These are phyloP conservation scores for Psilocybe azurescens DNA, from an alignment of 768 basidiomycete genomes.

Conservation along the genomic window DNA sequence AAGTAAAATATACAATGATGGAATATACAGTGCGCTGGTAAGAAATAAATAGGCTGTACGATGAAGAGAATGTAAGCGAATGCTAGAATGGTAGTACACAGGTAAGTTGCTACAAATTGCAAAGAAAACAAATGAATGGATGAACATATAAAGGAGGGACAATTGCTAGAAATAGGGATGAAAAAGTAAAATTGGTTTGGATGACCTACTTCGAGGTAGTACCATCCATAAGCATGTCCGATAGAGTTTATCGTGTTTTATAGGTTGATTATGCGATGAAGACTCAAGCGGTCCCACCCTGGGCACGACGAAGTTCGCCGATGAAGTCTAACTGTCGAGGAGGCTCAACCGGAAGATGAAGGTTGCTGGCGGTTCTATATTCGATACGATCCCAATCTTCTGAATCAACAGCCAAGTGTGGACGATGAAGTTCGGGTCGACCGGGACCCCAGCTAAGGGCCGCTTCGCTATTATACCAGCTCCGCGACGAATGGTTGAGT, in stretches of 20 bases:
- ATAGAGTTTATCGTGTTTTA: not conserved
- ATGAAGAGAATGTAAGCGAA: constrained; percentile 4
- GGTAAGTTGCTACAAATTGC: constrained; percentile 14
- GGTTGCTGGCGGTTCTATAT: constrained; percentile 23
- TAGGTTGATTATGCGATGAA: not conserved
- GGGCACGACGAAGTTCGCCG: constrained; percentile 25
- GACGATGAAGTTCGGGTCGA: constrained; percentile 22
- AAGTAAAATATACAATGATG: constrained; percentile 9
- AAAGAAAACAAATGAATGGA: constrained; percentile 3
- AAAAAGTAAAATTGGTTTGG: constrained; percentile 4
- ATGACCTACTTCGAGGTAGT: not conserved
- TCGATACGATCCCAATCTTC: constrained; percentile 30
- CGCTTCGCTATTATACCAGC: constrained; percentile 22
- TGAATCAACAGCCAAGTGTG: constrained; percentile 17
- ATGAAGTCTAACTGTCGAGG: constrained; percentile 25
- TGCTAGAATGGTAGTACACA: constrained; percentile 9
- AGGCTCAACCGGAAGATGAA: constrained; percentile 21
- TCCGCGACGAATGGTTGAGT: constrained; percentile 9
- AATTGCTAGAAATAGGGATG: not conserved
- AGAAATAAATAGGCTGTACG: constrained; percentile 11
- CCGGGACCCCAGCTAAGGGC: constrained; percentile 17
- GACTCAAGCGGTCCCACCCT: constrained; percentile 12
- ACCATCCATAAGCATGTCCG: not conserved
- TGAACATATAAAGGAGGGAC: constrained; percentile 1
- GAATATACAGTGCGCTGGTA: constrained; percentile 15